Base-by-base conservation (phyloP, 163 green algal genomes). In the Trebouxiophyceae sp. region DNA sequence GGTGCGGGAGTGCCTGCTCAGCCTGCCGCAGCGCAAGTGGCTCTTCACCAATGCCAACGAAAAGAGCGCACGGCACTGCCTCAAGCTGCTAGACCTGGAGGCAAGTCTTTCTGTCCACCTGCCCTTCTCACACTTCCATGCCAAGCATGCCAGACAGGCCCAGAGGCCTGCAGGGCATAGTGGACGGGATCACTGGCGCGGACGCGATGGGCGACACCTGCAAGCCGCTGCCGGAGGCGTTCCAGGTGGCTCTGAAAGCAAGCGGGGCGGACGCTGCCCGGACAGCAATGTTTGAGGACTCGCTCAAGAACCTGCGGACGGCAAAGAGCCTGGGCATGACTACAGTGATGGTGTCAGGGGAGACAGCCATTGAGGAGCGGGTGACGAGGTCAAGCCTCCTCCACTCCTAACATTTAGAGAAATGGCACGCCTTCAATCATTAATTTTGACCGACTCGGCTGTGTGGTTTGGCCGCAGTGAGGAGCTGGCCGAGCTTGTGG, bases 401-500 rank as follows among this genome's bases (percentile, higher is more conserved):
- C n/a, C n/a, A n/a, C n/a, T n/a, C n/a, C n/a, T n/a, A n/a, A n/a
- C n/a, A n/a, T n/a, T n/a, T n/a, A n/a, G n/a, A n/a, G n/a, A n/a
- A n/a, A n/a, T n/a, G n/a, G n/a, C n/a, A n/a, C n/a, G n/a, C n/a
- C n/a, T n/a, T n/a, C n/a, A n/a, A n/a, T n/a, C n/a, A n/a, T n/a
- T n/a, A n/a, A n/a, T n/a, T n/a, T n/a, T n/a, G n/a, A n/a, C n/a
- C n/a, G n/a, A n/a, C n/a, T n/a, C n/a, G n/a, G n/a, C n/a, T n/a
- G n/a, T n/a, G n/a, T n/a, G n/a, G n/a, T n/a, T n/a, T n/a, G n/a
- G n/a, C n/a, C n/a, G n/a, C n/a, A n/a, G n/a, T n/a, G 39, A 50
- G 82, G 39, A 50, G 19, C 12, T 16, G 19, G 39, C 39, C 12
- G 39, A 12, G 39, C 12, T 50, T 50, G 39, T 50, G 39, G 39